Percentiles rank a stretch among this genome's conserved stretches.
Conservation (phyloP, 495 filamentous ascomycete species). For the Podospora pseudoanserina region DNA sequence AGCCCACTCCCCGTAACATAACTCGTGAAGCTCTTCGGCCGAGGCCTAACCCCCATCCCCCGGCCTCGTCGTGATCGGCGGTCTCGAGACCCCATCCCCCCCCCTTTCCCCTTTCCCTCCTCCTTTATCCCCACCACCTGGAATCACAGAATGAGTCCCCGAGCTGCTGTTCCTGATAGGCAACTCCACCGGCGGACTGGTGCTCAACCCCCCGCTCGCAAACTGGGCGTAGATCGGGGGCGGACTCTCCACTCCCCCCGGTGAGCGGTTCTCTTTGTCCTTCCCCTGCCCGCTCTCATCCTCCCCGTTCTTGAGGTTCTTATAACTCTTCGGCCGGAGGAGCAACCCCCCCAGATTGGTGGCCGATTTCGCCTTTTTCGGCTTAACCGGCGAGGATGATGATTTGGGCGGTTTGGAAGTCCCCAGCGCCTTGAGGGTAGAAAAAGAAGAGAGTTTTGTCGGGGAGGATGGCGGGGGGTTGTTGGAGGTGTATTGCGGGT, state of each 20-base stretch:
- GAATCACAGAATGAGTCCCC: background rate
- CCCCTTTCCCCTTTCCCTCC: background rate
- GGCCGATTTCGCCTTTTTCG: slow-evolving; percentile 81
- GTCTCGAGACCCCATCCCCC: background rate
- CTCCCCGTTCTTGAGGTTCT: slow-evolving; percentile 45
- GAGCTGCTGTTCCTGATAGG: slow-evolving; percentile 13
- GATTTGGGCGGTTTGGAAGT: slow-evolving; percentile 38
- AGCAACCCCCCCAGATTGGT: slow-evolving; percentile 62
- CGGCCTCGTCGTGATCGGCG: slow-evolving; percentile 11
- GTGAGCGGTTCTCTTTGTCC: slow-evolving; percentile 76
- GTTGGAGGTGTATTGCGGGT: background rate
- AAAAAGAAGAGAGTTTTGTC: slow-evolving; percentile 61
- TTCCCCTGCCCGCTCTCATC: slow-evolving; percentile 42
- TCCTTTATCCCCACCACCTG: background rate
- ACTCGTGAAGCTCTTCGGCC: slow-evolving; percentile 33
- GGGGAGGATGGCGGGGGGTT: slow-evolving; percentile 36
- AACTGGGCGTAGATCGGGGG: slow-evolving; percentile 77
- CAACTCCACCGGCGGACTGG: slow-evolving; percentile 8
- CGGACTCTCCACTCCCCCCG: slow-evolving; percentile 30
- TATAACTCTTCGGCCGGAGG: slow-evolving; percentile 56
- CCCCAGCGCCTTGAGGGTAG: slow-evolving; percentile 58
- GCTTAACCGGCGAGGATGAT: slow-evolving; percentile 19
- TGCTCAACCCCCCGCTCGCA: slow-evolving; percentile 32
- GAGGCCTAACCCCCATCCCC: slow-evolving; percentile 17
- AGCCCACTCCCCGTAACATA: slow-evolving; percentile 11